phyloP scores from a whole-genome alignment of 108 stramenopile species.

The Nitzschia sp. region DNA sequence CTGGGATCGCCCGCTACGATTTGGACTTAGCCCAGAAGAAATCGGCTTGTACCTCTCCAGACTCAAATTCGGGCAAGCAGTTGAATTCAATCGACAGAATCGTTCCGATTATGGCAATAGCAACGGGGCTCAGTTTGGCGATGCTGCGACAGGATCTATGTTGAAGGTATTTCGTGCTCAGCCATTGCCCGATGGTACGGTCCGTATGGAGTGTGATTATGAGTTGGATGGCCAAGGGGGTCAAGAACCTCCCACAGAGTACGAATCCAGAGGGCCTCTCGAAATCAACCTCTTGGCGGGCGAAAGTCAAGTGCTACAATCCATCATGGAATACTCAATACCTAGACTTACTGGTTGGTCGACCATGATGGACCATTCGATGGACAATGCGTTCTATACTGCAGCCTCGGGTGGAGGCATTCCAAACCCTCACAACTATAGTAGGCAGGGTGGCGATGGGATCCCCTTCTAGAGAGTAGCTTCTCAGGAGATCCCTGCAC shows the following conservation, averaged over 20 bases:
- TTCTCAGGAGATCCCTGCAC: too few species aligned
- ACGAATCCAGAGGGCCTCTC: constrained; percentile 26
- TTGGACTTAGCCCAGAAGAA: constrained; percentile 36
- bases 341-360: constrained; percentile 28
- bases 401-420: background rate
- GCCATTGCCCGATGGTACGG: constrained; percentile 1
- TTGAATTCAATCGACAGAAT: constrained; percentile 19
- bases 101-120: background rate
- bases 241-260: constrained; percentile 9
- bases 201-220: constrained; percentile 1
- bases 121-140: background rate
- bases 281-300: constrained; percentile 32
- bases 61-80: constrained; percentile 13
- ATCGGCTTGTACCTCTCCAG: constrained; percentile 12
- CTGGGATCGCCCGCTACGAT: constrained; percentile 26
- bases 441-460: background rate
- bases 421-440: constrained; percentile 5
- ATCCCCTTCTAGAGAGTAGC: background rate
- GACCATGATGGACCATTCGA: constrained; percentile 29
- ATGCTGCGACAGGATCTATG: background rate
- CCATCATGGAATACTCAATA: constrained; percentile 31
- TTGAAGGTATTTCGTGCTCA: constrained; percentile 15
- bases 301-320: constrained; percentile 19
- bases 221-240: constrained; percentile 24
- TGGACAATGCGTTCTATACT: background rate